Conservation (phyloP, 2,329 filamentous ascomycete species). For the Cladosporium sp. region DNA sequence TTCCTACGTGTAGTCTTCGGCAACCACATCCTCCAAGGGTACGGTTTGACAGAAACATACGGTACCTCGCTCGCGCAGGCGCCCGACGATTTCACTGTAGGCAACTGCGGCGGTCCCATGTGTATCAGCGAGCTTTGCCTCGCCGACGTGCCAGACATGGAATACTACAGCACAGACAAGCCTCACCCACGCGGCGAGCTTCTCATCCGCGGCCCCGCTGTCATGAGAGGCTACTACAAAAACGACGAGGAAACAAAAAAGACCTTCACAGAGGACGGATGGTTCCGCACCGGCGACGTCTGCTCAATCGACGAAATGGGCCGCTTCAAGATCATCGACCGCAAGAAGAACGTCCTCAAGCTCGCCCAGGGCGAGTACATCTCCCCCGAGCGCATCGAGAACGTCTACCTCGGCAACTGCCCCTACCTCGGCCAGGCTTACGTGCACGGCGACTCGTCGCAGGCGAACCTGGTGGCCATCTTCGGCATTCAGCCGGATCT, state of each 20-base stretch:
- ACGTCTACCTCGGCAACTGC: constrained; percentile 80
- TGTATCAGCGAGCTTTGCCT: constrained; percentile 71
- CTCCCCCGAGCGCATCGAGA: constrained; percentile 94
- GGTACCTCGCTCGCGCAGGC: constrained; percentile 70
- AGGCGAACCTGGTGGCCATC: constrained; percentile 78
- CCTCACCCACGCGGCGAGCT: constrained; percentile 89
- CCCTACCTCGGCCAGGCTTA: constrained; percentile 76
- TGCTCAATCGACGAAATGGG: constrained; percentile 78
- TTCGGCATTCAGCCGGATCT: constrained; percentile 82
- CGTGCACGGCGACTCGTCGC: constrained; percentile 82
- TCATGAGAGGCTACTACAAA: constrained; percentile 87
- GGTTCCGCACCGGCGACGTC: constrained; percentile 97
- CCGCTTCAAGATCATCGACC: constrained; percentile 89
- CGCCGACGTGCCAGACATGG: constrained; percentile 86
- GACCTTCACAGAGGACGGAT: constrained; percentile 79
- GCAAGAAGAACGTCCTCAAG: constrained; percentile 99
- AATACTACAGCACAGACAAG: constrained; percentile 83
- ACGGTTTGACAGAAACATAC: constrained; percentile 91
- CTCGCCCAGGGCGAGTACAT: constrained; percentile 97
- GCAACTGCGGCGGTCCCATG: constrained; percentile 75
- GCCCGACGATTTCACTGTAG: constrained; percentile 65
- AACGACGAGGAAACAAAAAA: constrained; percentile 84
- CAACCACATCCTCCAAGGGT: constrained; percentile 79
- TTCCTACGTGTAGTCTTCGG: constrained; percentile 83
- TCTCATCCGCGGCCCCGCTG: constrained; percentile 70